Conservation (phyloP, 495 filamentous ascomycete species). For the Hypoxylon fuscum region DNA sequence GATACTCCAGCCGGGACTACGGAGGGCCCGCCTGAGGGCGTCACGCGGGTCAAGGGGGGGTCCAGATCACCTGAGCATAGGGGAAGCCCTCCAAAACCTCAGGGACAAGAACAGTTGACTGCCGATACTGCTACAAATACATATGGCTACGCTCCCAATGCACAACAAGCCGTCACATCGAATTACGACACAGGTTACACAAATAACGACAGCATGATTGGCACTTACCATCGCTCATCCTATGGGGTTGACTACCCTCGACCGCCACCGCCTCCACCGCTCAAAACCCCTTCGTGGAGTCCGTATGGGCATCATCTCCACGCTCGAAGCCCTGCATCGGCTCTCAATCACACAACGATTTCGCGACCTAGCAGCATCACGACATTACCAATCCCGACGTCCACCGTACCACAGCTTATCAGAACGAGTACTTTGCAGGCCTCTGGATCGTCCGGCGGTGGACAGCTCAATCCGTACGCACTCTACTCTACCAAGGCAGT, state of each 20-base stretch:
- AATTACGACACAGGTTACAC: conserved; percentile 47
- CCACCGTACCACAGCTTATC: conserved; percentile 68
- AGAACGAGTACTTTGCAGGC: conserved; percentile 84
- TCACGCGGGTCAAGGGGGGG: conserved; percentile 50
- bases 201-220: conserved; percentile 58
- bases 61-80: conserved; percentile 55
- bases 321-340: conserved; percentile 49
- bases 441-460: conserved; percentile 50
- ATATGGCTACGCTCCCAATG: conserved; percentile 54
- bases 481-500: conserved; percentile 88
- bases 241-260: conserved; percentile 57
- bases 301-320: conserved; percentile 55
- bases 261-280: conserved; percentile 50
- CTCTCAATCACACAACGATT: conserved; percentile 45
- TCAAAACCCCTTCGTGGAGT: conserved; percentile 61
- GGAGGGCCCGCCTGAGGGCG: conserved; percentile 54
- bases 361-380: conserved; percentile 55
- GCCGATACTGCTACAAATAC: conserved; percentile 54
- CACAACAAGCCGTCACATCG: conserved; percentile 52
- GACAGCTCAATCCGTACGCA: conserved; percentile 79
- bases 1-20: conserved; percentile 45
- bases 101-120: conserved; percentile 43
- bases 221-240: conserved; percentile 54
- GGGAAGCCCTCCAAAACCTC: conserved; percentile 50
- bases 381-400: conserved; percentile 44